A percentile compares a stretch with the other conserved stretches of the same genome.
These are phyloP conservation scores for Cyberlindnera galapagoensis DNA, from an alignment of 805 yeast species.

Conservation along the genomic window DNA sequence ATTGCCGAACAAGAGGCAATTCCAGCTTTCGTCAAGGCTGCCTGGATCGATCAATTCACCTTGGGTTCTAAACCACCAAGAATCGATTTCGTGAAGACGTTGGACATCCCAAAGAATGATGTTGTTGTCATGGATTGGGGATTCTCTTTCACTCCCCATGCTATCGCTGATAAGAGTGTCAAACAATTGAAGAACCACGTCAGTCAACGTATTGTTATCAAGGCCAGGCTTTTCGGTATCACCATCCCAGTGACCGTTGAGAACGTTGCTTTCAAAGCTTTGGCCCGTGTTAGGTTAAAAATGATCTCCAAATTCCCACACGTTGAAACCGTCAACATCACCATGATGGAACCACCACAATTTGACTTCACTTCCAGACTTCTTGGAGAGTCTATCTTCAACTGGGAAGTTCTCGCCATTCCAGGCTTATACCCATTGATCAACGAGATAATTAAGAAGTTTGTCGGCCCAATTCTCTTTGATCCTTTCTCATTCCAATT, in stretches of 20 bases:
- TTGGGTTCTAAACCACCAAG: slow-evolving; percentile 95
- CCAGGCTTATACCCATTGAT: slow-evolving; percentile 86
- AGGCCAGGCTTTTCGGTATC: slow-evolving; percentile 76
- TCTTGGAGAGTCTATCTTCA: slow-evolving; percentile 75
- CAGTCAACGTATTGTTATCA: slow-evolving; percentile 73
- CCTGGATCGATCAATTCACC: slow-evolving; percentile 86
- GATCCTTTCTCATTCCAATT: slow-evolving; percentile 90
- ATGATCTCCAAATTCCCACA: slow-evolving; percentile 92
- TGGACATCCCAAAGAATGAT: slow-evolving; percentile 84
- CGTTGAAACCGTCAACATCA: slow-evolving; percentile 81
- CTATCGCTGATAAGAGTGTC: slow-evolving; percentile 72
- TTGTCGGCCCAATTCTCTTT: slow-evolving; percentile 81
- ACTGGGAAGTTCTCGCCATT: slow-evolving; percentile 78
- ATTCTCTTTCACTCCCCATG: slow-evolving; percentile 88
- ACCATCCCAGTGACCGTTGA: slow-evolving; percentile 76
- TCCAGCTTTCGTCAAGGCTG: slow-evolving; percentile 76
- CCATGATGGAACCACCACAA: slow-evolving; percentile 80
- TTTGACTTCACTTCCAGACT: slow-evolving; percentile 74
- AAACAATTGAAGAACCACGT: slow-evolving; percentile 82
- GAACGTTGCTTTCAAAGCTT: slow-evolving; percentile 69
- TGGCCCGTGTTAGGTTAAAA: slow-evolving; percentile 75
- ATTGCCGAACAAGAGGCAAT: slow-evolving; percentile 67
- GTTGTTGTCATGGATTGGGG: slow-evolving; percentile 98
- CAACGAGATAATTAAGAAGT: slow-evolving; percentile 78
- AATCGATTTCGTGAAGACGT: slow-evolving; percentile 81